Conservation (phyloP, 2,329 filamentous ascomycete species). For the Botrytis elliptica region DNA sequence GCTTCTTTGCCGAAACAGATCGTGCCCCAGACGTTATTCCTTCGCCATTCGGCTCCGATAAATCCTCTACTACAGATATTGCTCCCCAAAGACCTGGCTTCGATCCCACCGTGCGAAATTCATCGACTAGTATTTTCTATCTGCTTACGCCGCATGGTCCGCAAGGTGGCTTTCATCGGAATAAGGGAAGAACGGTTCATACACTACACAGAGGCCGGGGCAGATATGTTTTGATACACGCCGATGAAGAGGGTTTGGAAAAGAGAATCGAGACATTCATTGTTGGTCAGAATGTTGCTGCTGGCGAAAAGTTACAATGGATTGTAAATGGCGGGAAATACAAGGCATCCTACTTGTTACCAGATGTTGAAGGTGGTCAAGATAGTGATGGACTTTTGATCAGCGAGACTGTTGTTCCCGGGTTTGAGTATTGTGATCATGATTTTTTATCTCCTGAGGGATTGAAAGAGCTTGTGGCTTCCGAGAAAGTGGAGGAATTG, state of each 20-base stretch:
- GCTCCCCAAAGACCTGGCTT: constrained; percentile 41
- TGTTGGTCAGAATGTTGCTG: constrained; percentile 56
- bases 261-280: constrained; percentile 62
- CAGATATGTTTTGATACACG: constrained; percentile 63
- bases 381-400: constrained; percentile 55
- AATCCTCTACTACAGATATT: constrained; percentile 42
- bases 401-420: constrained; percentile 65
- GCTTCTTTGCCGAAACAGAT: constrained; percentile 64
- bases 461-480: constrained; percentile 52
- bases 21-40: constrained; percentile 51
- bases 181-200: constrained; percentile 61
- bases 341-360: constrained; percentile 62
- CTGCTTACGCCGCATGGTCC: constrained; percentile 56
- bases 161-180: constrained; percentile 62
- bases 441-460: constrained; percentile 58
- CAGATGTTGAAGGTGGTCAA: constrained; percentile 42
- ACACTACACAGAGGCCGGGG: constrained; percentile 63
- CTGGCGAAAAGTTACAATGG: constrained; percentile 65
- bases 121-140: constrained; percentile 64
- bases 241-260: constrained; percentile 45
- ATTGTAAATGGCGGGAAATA: constrained; percentile 67
- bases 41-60: constrained; percentile 51
- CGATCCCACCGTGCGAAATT: constrained; percentile 47
- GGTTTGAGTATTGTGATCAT: constrained; percentile 66
- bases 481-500: constrained; percentile 50